A percentile compares a stretch with the other conserved stretches of the same genome.
Conservation (phyloP, 192 early-diverging fungal species). For the Gorgonomyces haynaldii region DNA sequence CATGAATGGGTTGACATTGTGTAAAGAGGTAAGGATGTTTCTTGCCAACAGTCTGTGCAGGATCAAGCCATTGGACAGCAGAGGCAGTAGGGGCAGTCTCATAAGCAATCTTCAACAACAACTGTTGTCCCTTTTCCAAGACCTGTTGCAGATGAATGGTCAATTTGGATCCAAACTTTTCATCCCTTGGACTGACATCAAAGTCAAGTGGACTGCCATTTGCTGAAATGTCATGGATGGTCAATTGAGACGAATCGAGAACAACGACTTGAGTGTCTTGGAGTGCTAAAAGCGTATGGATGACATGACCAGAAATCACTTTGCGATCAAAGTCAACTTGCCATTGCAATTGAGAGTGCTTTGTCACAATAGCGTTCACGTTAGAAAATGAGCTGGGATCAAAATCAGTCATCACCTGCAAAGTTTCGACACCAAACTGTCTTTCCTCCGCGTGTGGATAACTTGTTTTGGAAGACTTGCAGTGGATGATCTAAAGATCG, state of each 20-base stretch:
- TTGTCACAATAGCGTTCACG: constrained; percentile 57
- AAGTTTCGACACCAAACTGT: too few species aligned
- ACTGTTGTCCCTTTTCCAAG: constrained; percentile 17
- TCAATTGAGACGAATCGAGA: constrained; percentile 4
- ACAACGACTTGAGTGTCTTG: background rate
- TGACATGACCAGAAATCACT: constrained; percentile 53
- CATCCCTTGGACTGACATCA: constrained; percentile 40
- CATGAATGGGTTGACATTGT: constrained; percentile 93
- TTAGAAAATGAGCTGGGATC: constrained; percentile 84
- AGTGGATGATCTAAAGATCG: too few species aligned
- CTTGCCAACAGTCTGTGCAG: constrained; percentile 88
- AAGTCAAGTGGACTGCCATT: constrained; percentile 20
- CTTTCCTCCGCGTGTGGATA: too few species aligned
- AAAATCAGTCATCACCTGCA: background rate
- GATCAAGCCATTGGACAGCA: constrained; percentile 84
- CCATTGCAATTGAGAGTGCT: constrained; percentile 64
- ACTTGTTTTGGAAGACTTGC: too few species aligned
- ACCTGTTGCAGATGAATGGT: constrained; percentile 39
- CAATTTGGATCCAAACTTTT: constrained; percentile 62
- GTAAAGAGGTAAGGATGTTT: constrained; percentile 91
- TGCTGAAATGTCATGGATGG: background rate
- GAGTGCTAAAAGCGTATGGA: constrained; percentile 40
- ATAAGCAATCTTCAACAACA: constrained; percentile 49
- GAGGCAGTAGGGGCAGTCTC: constrained; percentile 68
- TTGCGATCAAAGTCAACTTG: constrained; percentile 65